Base-by-base conservation (phyloP, 2,329 filamentous ascomycete species). In the Leptographium lundbergii region DNA sequence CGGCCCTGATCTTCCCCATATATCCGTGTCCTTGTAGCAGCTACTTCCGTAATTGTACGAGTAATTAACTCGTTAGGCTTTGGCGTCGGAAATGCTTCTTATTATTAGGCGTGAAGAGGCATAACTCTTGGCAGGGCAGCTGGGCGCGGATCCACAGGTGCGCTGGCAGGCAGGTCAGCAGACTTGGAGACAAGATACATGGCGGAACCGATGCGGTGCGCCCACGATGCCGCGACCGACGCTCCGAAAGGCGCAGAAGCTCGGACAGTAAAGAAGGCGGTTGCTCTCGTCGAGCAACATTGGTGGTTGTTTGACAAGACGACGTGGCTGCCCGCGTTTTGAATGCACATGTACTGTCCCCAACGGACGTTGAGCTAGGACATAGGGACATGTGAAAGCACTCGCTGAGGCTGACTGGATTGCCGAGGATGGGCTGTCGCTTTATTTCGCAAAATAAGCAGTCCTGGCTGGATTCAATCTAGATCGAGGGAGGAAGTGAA, bases 181-280 rank as follows among this genome's bases (percentile, higher is more conserved):
- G 75, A 69, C 55, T 75, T 73, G 57, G 73, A 73, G 51, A 67
- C 70, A 25, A 75, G 71, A 25, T 72, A 67, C 50, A 75, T 63
- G 22, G 69, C 64, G 56, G 71, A 73, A 11, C 71, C 72, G 36
- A 74, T 62, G 29, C 73, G 67, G 57, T 71, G 72, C 42, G 3
- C 73, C 73, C 68, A 75, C 69, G 13, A 69, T 63, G 4, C 72
- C 73, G 27, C 59, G 58, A n/a, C 69, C 67, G 5, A 75, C 65
- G 13, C 65, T 69, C 64, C 75, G 73, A 53, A 75, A 61, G 13
- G 70, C 72, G 14, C 71, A 68, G 36, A 72, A 61, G 51, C 75
- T 74, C 34, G 67, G 68, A 25, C 62, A 61, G 17, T 69, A 67
- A 3, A 71, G 61, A 47, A 64, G 60, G 27, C 61, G 59, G 58